Evolutionary conservation across 306 rosid genomes (phyloP).

Genomic region (Quercus mongolica): DNA sequence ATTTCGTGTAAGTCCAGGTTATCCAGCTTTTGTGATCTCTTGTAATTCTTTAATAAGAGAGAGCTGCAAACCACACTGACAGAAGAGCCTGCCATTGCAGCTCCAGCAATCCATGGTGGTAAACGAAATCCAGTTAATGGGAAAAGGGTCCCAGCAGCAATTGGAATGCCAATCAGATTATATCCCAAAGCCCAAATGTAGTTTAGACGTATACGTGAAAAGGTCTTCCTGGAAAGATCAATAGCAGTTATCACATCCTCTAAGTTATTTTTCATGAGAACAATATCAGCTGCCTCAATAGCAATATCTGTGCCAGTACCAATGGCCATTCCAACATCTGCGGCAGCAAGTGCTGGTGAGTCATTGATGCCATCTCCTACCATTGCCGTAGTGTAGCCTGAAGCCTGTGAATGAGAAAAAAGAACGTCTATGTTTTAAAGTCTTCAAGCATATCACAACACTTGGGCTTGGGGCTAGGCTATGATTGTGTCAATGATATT

Average conservation of each 20-base stretch:
- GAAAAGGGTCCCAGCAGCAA: slow-evolving; percentile 65
- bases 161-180: slow-evolving; percentile 73
- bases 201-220: slow-evolving; percentile 58
- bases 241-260: slow-evolving; percentile 77
- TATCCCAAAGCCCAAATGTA: slow-evolving; percentile 81
- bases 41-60: slow-evolving; percentile 60
- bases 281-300: slow-evolving; percentile 89
- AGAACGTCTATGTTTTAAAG: background rate
- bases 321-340: slow-evolving; percentile 84
- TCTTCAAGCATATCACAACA: background rate
- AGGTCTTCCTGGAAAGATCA: slow-evolving; percentile 69
- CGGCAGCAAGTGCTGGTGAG: slow-evolving; percentile 84
- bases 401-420: slow-evolving; percentile 25
- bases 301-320: slow-evolving; percentile 90
- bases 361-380: slow-evolving; percentile 91
- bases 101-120: slow-evolving; percentile 94
- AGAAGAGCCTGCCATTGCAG: slow-evolving; percentile 94
- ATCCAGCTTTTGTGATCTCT: slow-evolving; percentile 60
- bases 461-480: background rate
- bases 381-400: slow-evolving; percentile 67
- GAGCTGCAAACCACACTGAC: slow-evolving; percentile 81
- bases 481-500: background rate
- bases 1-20: slow-evolving; percentile 44
- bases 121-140: slow-evolving; percentile 58
- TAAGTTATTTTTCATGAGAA: slow-evolving; percentile 73